Evolutionary conservation across 139 green algal genomes (phyloP).

Genomic region (Ulvella scutata): DNA sequence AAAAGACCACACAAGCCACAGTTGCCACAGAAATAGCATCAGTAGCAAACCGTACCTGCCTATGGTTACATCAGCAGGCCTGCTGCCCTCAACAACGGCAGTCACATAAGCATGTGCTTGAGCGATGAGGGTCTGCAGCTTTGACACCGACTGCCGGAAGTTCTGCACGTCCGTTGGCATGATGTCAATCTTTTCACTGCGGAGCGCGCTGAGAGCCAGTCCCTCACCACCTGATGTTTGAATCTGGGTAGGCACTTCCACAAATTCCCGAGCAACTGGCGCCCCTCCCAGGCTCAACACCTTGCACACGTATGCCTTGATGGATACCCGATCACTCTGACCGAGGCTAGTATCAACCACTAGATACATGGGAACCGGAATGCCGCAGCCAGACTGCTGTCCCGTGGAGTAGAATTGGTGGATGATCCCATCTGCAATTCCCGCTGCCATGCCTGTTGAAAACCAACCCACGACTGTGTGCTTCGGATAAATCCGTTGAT

Average conservation of each 20-base stretch:
- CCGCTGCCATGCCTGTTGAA: not conserved
- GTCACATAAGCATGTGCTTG: not conserved
- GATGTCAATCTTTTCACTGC: not conserved
- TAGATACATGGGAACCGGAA: not conserved
- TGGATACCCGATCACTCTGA: not conserved
- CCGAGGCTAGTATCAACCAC: not conserved
- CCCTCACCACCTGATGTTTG: not conserved
- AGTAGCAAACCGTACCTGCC: not conserved
- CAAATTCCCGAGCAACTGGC: not conserved
- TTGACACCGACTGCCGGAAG: not conserved
- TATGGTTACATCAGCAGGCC: not conserved
- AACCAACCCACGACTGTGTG: not conserved
- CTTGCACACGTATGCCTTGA: not conserved
- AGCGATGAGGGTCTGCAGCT: not conserved
- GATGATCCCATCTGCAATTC: not conserved
- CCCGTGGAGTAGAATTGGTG: not conserved
- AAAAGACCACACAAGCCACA: no score
- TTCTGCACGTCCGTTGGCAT: not conserved
- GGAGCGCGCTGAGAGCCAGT: not conserved
- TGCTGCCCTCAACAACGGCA: not conserved
- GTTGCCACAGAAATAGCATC: no score
- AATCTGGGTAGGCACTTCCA: not conserved
- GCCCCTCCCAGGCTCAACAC: not conserved
- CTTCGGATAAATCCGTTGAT: not conserved
- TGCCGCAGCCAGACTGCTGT: not conserved